A percentile compares a stretch with the other conserved stretches of the same genome.
These are phyloP conservation scores for Arabidopsis thaliana DNA, from an alignment of 345 rosid species.

Conservation along the genomic window TAIR10.1 NC_003076.8:5130501-5131000, in stretches of 20 bases:
- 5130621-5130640: constrained; percentile 5
- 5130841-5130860: background rate
- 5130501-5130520: constrained; percentile 31
- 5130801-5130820: constrained; percentile 16
- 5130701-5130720: constrained; percentile 10
- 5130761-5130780: constrained; percentile 16
- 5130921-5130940: background rate
- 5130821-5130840: constrained; percentile 3
- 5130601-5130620: constrained; percentile 8
- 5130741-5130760: constrained; percentile 24
- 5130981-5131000: background rate
- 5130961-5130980: background rate
- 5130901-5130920: constrained; percentile 7
- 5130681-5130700: constrained; percentile 15
- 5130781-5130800: background rate
- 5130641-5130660: constrained; percentile 3
- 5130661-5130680: constrained; percentile 28
- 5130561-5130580: constrained; percentile 17
- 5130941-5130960: background rate
- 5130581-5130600: constrained; percentile 16
- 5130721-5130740: background rate
- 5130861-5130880: background rate
- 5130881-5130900: constrained; percentile 9
- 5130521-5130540: constrained; percentile 40
- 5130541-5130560: constrained; percentile 41